A percentile compares a stretch with the other conserved stretches of the same genome.
These are phyloP conservation scores for Phytophthora cactorum DNA, from an alignment of 352 stramenopile species.

Conservation along the genomic window DNA sequence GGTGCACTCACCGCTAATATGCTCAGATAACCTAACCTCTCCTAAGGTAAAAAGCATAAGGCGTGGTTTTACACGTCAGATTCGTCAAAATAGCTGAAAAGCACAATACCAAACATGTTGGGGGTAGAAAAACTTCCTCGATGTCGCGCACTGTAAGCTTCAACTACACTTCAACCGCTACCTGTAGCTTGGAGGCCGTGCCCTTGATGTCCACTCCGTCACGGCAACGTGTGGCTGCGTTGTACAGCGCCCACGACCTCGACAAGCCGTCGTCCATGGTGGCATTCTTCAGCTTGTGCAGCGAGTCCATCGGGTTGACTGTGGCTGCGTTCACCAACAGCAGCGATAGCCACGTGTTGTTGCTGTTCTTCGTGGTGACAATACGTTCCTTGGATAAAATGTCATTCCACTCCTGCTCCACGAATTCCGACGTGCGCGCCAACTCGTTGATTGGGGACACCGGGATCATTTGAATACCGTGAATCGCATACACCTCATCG, in stretches of 20 bases:
- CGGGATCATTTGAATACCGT: conserved; percentile 83
- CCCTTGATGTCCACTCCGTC: conserved; percentile 14
- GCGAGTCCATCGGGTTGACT: conserved; percentile 54
- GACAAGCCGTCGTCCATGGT: conserved; percentile 71
- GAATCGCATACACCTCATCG: conserved; percentile 66
- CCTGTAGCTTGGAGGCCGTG: conserved; percentile 4
- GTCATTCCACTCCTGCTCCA: conserved; percentile 76
- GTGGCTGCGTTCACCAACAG: conserved; percentile 72
- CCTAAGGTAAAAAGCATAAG: too few relatives aligned
- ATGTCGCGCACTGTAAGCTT: not conserved
- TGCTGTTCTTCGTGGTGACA: conserved; percentile 42
- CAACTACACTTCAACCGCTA: conserved; percentile 20
- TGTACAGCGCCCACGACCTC: conserved; percentile 71
- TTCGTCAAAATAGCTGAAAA: too few relatives aligned
- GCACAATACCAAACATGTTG: too few relatives aligned
- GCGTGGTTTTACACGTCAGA: too few relatives aligned
- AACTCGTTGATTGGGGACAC: conserved; percentile 75
- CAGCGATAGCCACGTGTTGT: conserved; percentile 71
- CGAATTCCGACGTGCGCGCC: conserved; percentile 62
- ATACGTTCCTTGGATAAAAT: conserved; percentile 69
- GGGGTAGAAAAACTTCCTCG: too few relatives aligned
- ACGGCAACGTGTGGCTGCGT: conserved; percentile 50
- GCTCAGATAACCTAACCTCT: too few relatives aligned
- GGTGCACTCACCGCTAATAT: too few relatives aligned
- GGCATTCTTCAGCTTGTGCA: conserved; percentile 52